phyloP scores from a whole-genome alignment of 345 rosid species.

The Salix dunnii region DNA sequence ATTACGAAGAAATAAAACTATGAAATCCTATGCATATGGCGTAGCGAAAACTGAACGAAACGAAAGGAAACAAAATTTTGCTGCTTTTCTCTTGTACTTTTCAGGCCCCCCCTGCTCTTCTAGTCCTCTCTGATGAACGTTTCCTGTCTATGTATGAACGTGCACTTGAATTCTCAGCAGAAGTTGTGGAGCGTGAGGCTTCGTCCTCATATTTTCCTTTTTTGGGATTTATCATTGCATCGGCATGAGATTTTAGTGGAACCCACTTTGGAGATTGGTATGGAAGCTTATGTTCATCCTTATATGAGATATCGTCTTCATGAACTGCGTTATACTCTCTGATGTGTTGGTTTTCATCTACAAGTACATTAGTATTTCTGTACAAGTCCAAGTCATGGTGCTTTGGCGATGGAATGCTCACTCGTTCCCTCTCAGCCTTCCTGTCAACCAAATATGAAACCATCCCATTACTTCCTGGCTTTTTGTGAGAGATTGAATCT shows the following conservation, averaged over 20 bases:
- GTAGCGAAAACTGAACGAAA: not conserved
- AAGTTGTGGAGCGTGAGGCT: not conserved
- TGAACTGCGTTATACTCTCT: not conserved
- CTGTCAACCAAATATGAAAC: too few relatives aligned
- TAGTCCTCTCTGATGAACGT: slow-evolving; percentile 27
- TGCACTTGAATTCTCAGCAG: not conserved
- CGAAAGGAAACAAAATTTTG: not conserved
- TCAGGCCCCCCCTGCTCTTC: not conserved
- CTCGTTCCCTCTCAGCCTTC: too few relatives aligned
- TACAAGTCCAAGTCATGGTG: slow-evolving; percentile 7
- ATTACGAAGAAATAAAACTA: not conserved
- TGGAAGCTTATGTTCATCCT: slow-evolving; percentile 4
- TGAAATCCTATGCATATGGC: not conserved
- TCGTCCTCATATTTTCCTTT: not conserved
- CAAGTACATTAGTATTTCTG: not conserved
- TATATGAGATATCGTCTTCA: slow-evolving; percentile 9
- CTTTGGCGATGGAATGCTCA: not conserved
- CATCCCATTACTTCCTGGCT: too few relatives aligned
- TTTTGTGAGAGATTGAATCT: not conserved
- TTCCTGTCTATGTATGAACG: slow-evolving; percentile 15
- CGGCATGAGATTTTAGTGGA: slow-evolving; percentile 1
- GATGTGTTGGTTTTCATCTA: not conserved
- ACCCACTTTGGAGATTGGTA: not conserved
- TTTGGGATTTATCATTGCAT: not conserved
- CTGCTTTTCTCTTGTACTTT: not conserved